Evolutionary conservation across 2,329 filamentous ascomycete species (phyloP).

Genomic region (Didymella pomorum): DNA sequence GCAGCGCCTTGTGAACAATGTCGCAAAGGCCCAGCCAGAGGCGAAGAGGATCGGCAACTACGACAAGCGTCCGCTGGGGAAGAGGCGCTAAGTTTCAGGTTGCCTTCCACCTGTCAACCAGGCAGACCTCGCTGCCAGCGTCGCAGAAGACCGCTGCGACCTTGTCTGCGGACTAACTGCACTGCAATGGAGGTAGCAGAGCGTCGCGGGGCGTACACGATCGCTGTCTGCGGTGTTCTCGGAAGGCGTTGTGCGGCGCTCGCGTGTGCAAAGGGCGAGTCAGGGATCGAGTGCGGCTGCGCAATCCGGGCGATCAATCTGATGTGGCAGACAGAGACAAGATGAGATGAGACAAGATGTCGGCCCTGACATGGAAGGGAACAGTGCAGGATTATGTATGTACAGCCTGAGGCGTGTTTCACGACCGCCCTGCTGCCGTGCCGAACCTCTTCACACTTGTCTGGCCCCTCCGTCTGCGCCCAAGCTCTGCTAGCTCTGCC

Average conservation of each 20-base stretch:
- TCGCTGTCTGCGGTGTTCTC: constrained; percentile 4
- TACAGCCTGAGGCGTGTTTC: constrained; percentile 41
- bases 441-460: constrained; percentile 20
- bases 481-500: constrained; percentile 17
- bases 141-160: neutral
- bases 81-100: constrained; percentile 25
- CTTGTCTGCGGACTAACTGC: neutral
- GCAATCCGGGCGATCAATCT: constrained; percentile 30
- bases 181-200: neutral
- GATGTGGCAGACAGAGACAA: constrained; percentile 18
- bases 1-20: constrained; percentile 1
- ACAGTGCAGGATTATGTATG: constrained; percentile 37
- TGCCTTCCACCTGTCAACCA: constrained; percentile 1
- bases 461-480: constrained; percentile 16
- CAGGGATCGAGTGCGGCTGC: constrained; percentile 25
- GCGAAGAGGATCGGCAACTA: constrained; percentile 34
- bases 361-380: constrained; percentile 42
- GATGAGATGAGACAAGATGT: constrained; percentile 31
- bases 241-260: constrained; percentile 22
- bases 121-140: neutral
- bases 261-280: constrained; percentile 33
- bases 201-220: constrained; percentile 11
- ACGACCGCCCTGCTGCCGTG: constrained; percentile 35
- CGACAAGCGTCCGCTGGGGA: constrained; percentile 32
- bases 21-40: constrained; percentile 11